Percentiles rank a stretch among this genome's conserved stretches.
These are phyloP conservation scores for Vinca major DNA, from an alignment of 305 asterid genomes.

Conservation along the genomic window DNA sequence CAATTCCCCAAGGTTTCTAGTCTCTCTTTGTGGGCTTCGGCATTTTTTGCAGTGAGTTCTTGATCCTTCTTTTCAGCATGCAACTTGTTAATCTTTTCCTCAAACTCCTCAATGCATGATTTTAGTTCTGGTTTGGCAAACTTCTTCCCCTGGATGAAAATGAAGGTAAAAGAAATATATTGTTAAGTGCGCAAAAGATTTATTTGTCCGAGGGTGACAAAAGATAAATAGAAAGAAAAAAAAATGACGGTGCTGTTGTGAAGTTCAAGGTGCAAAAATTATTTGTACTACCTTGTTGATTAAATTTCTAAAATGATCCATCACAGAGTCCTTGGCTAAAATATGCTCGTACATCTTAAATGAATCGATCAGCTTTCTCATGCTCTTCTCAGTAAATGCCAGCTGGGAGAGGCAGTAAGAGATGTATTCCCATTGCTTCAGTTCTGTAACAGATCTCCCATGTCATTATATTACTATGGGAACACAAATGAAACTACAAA, in stretches of 20 bases:
- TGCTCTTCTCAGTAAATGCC: constrained; percentile 82
- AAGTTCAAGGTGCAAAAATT: constrained; percentile 8
- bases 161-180: constrained; percentile 6
- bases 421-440: constrained; percentile 71
- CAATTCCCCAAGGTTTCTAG: constrained; percentile 35
- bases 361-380: constrained; percentile 73
- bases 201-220: not conserved
- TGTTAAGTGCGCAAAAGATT: not conserved
- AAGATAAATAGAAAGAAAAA: not conserved
- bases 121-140: constrained; percentile 81
- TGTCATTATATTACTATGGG: not conserved
- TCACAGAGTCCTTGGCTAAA: constrained; percentile 66
- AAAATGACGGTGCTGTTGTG: not conserved
- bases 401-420: constrained; percentile 95
- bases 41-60: constrained; percentile 62
- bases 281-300: constrained; percentile 58
- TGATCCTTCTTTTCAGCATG: constrained; percentile 83
- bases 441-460: constrained; percentile 40
- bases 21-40: constrained; percentile 65
- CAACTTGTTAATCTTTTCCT: constrained; percentile 57
- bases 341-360: constrained; percentile 74
- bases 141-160: constrained; percentile 60
- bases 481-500: not conserved
- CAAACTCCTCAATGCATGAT: constrained; percentile 80
- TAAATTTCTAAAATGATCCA: constrained; percentile 74